Base-by-base conservation (phyloP, 202 grass and related monocot genomes). In the Carex arenaria region DNA sequence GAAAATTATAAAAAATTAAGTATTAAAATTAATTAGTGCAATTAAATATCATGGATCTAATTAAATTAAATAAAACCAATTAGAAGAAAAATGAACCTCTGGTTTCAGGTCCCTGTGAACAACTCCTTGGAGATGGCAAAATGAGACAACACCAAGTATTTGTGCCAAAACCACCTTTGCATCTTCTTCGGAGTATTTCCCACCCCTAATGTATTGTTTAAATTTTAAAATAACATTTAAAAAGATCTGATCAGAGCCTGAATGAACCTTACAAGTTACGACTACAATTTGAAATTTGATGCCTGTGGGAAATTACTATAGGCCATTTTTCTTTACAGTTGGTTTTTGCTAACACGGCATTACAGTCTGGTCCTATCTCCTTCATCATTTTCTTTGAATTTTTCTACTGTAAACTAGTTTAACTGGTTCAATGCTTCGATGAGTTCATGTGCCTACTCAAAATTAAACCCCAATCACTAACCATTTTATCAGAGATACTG, bases 81-180 rank as follows among this genome's bases (percentile, higher is more conserved):
- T 84, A 72, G 45, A 36, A 36, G 12, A 59, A 64, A 74, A 72
- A 66, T 62, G 26, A 85, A 99, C 97, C 93, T 99, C 97, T 66
- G 97, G 97, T 88, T 99, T 99, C 71, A 99, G 82, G 89, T 99
- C 96, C 18, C 96, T 89, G 51, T 99, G 96, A 87, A 99, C 93
- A 84, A 99, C 93, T 86, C 96, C 93, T 87, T 99, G 96, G 77
- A 99, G 96, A 95, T 99, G 96, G 70, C 93, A 99, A 83, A 94
- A 99, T 32, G 97, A 93, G 56, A 96, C 93, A 57, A 91, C 84
- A 91, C 86, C 86, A 87, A 99, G 92, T 89, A 99, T 96, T 85
- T 99, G 97, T 80, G 93, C 79, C 87, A 99, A 90, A 59, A 99
- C 91, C 30, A 79, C 81, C 74, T 94, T 99, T 32, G 97, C 97